Evolutionary conservation across 2,329 filamentous ascomycete genomes (phyloP), one percentile per base, ranked within the genome.

Genomic region (Colletotrichum somersetense): DNA sequence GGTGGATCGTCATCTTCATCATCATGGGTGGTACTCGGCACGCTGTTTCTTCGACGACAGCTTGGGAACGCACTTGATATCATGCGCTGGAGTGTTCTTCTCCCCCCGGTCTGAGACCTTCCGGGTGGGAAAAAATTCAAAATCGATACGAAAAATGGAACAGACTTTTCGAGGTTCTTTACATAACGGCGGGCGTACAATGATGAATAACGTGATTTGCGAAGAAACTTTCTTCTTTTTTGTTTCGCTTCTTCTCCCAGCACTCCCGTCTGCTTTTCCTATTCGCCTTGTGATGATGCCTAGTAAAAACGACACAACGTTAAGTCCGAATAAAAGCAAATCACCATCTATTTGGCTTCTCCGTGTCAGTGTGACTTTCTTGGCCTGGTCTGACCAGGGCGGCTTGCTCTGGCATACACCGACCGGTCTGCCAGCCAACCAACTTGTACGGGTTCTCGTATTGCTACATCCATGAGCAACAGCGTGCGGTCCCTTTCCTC

Each of bases 101-200:
- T 62, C 48, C 61, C 46, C 62, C 67, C 63, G 71, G 71, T 62
- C 53, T 70, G 70, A 72, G 48, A 44, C 35, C 20, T 46, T 46
- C 70, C 62, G 61, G 66, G 53, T 35, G 48, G 46, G n/a, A 62
- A 64, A 58, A 64, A 58, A 16, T 42, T 30, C 40, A 63, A 72
- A 72, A 55, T 72, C 66, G 70, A 72, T 72, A 72, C 70, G 70
- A 72, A 72, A 64, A 72, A 69, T 69, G 70, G 66, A 72, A 72
- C 69, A 72, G 59, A 69, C 59, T 72, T 70, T 63, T 61, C 14
- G 59, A 69, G 70, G 70, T 59, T 64, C 50, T 55, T 72, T 72
- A 72, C 40, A 69, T 64, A 65, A 62, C 23, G 70, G 46, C 23
- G 66, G 70, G 70, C 70, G 66, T 72, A 63, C 16, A 72, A 72